Evolutionary conservation across 371 early-diverging fungal species (phyloP).

Genomic region (Apophysomyces variabilis): DNA sequence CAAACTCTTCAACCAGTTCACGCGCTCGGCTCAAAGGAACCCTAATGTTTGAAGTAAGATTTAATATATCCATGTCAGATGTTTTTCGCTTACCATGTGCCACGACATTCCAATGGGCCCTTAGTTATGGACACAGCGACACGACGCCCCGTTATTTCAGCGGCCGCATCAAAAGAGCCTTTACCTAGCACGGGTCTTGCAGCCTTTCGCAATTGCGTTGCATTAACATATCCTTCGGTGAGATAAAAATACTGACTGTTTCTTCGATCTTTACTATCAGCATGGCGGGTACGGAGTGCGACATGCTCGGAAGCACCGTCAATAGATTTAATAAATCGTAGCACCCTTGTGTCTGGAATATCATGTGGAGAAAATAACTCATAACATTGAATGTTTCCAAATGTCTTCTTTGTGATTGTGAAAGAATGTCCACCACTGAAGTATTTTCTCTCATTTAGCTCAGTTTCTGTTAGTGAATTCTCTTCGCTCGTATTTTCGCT

Average conservation of each 20-base stretch:
- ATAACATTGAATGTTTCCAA: slow-evolving; percentile 33
- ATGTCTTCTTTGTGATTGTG: slow-evolving; percentile 23
- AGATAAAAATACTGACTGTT: slow-evolving; percentile 38
- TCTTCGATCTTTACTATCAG: slow-evolving; percentile 21
- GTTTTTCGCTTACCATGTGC: slow-evolving; percentile 45
- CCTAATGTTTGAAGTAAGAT: slow-evolving; percentile 20
- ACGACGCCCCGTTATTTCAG: slow-evolving; percentile 22
- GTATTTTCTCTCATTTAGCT: background rate
- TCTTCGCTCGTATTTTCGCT: background rate
- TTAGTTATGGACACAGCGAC: slow-evolving; percentile 30
- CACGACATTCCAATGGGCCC: slow-evolving; percentile 53
- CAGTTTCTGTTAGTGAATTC: background rate
- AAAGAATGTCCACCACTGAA: slow-evolving; percentile 16
- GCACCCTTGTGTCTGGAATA: slow-evolving; percentile 38
- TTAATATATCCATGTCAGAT: background rate
- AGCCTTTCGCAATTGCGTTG: slow-evolving; percentile 55
- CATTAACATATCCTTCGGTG: slow-evolving; percentile 58
- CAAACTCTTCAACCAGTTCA: slow-evolving; percentile 42
- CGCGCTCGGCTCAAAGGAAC: slow-evolving; percentile 43
- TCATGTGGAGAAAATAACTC: slow-evolving; percentile 39
- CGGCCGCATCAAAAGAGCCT: slow-evolving; percentile 50
- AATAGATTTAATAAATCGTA: slow-evolving; percentile 39
- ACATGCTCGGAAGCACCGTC: slow-evolving; percentile 41
- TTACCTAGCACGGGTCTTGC: slow-evolving; percentile 55
- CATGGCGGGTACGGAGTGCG: slow-evolving; percentile 37